phyloP scores from a whole-genome alignment of 805 yeast genomes.

The Teunomyces cretensis region DNA sequence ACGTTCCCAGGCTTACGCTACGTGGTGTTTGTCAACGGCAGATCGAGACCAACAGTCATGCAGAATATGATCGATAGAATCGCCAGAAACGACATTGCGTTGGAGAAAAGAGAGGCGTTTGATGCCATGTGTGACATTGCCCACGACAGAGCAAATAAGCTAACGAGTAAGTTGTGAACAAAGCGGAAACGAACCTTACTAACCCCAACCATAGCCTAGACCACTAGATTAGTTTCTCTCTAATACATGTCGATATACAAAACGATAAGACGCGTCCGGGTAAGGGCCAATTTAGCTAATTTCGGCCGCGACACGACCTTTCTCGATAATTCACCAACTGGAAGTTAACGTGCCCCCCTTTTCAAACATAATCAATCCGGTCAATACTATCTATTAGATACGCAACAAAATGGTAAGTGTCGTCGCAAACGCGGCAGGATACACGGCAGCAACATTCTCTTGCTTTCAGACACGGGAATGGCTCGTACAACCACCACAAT shows the following conservation, averaged over 20 bases:
- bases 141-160: conserved; percentile 64
- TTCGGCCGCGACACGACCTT: background rate
- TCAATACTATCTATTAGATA: background rate
- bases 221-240: too few species aligned
- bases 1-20: conserved; percentile 69
- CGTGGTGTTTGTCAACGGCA: conserved; percentile 87
- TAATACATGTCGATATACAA: too few species aligned
- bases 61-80: conserved; percentile 37
- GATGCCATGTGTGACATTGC: conserved; percentile 94
- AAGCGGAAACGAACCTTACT: background rate
- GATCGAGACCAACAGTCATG: conserved; percentile 64
- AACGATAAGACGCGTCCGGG: background rate
- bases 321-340: background rate
- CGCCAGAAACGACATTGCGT: conserved; percentile 46
- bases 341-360: conserved; percentile 1
- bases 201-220: too few species aligned
- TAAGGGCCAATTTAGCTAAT: background rate
- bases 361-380: background rate
- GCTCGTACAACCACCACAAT: background rate
- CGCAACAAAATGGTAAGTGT: conserved; percentile 4
- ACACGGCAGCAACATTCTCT: too few species aligned
- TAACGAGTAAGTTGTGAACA: conserved; percentile 13
- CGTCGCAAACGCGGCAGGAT: conserved; percentile 11
- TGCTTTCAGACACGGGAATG: too few species aligned
- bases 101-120: conserved; percentile 67